Conservation (phyloP, 176 grass and related monocot species). For the Microstegium vimineum region DNA sequence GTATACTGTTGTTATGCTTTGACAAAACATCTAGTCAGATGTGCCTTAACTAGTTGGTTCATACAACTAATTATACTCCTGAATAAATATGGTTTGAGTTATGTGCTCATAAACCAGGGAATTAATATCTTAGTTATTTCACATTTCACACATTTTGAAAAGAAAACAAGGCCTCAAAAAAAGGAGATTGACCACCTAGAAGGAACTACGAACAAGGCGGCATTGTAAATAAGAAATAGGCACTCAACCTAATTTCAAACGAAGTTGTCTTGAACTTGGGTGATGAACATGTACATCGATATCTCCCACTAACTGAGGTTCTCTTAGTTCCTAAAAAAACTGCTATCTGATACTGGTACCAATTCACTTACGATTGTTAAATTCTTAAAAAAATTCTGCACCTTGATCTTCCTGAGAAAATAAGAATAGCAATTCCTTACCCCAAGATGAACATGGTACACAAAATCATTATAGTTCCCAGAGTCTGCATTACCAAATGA, state of each 20-base stretch:
- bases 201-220: background rate
- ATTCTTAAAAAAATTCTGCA: background rate
- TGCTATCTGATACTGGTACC: background rate
- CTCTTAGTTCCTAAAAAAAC: background rate
- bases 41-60: background rate
- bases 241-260: background rate
- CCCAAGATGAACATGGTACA: conserved; percentile 37
- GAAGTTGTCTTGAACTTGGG: background rate
- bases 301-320: background rate
- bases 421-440: background rate
- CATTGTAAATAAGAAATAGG: background rate
- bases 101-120: background rate
- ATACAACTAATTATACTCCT: background rate
- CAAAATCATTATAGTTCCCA: conserved; percentile 41
- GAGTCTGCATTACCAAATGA: background rate
- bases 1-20: background rate
- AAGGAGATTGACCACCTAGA: background rate
- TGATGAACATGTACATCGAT: background rate
- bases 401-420: background rate
- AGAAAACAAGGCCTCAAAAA: background rate
- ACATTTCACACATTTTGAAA: background rate
- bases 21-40: background rate
- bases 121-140: background rate
- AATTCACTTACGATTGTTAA: background rate
- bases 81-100: background rate